phyloP scores from a whole-genome alignment of 345 rosid species.

The Hypericum androsaemum region DNA sequence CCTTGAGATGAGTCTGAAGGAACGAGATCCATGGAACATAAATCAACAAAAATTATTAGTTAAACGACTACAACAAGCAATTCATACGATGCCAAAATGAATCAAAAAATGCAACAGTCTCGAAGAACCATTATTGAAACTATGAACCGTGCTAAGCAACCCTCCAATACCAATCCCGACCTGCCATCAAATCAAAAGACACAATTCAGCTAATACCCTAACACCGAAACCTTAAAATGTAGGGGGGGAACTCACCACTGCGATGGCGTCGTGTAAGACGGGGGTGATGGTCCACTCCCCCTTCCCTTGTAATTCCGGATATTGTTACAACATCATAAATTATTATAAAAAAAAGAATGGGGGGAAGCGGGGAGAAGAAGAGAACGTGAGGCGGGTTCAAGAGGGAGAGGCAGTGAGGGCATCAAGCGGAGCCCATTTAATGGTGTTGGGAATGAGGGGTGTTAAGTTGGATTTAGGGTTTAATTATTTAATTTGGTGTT shows the following conservation, averaged over 20 bases:
- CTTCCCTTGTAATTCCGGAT: slow-evolving; percentile 30
- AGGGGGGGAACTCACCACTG: slow-evolving; percentile 48
- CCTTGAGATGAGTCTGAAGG: slow-evolving; percentile 58
- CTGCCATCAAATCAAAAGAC: slow-evolving; percentile 21
- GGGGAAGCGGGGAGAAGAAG: not conserved
- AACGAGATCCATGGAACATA: slow-evolving; percentile 59
- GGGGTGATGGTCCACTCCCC: slow-evolving; percentile 76
- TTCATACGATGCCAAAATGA: no score
- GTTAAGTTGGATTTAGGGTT: no score
- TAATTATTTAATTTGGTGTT: no score
- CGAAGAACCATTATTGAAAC: slow-evolving; percentile 56
- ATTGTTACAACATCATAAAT: not conserved
- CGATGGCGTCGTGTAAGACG: slow-evolving; percentile 76
- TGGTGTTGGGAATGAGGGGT: no score
- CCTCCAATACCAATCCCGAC: slow-evolving; percentile 87
- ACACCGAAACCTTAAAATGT: not conserved
- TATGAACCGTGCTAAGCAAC: slow-evolving; percentile 80
- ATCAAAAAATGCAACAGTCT: not conserved
- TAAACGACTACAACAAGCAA: not conserved
- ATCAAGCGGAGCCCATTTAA: slow-evolving; percentile 85
- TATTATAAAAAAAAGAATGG: not conserved
- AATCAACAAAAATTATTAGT: slow-evolving; percentile 1
- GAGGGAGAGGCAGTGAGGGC: slow-evolving; percentile 92
- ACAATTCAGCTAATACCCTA: not conserved
- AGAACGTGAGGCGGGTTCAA: slow-evolving; percentile 46